Base-by-base conservation (phyloP, 1,139 yeast genomes). In the Sugiyamaella paludigena region DNA sequence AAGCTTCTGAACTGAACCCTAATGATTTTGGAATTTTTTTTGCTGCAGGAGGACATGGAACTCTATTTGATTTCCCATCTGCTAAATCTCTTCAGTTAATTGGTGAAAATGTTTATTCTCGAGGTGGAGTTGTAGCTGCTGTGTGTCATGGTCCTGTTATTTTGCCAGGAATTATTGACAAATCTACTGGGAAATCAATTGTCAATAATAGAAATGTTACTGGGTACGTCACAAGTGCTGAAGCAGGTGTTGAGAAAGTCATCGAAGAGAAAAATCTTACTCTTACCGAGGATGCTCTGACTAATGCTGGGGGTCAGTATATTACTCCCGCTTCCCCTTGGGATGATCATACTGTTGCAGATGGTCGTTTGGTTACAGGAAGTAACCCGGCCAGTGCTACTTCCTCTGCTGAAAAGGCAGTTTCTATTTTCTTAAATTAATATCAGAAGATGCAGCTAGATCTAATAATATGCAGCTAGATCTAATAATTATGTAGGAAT, bases 61-160 rank as follows among this genome's bases (percentile, higher is more conserved):
- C 83, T 11, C 59, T 75, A 42, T 77, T 73, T 57, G 87, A 81
- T 61, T 80, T 73, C 62, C 82, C 82, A 44, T 67, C 64, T 4
- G 83, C 83, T 15, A 64, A 62, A 5, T 71, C 60, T n/a, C 67
- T 80, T 46, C 80, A 76, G 51, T 56, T 63, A 29, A 55, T 79
- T 40, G 81, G 80, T 28, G 66, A 69, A 36, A 64, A 68, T 10
- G 74, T 80, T 45, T 79, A 76, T 62, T 68, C 67, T 38, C 67
- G 73, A 19, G 78, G 77, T 32, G 84, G 84, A 42, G 74, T 79
- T 36, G 76, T 81, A 27, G 64, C 81, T 36, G 83, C 86, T 12
- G 85, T 81, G 19, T 82, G 87, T 66, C 87, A 82, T 57, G 87
- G 86, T 4, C 84, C 85, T 11, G 74, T 75, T 36, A 72, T 80